phyloP scores from a whole-genome alignment of 441 rosid species.

The Corymbia calophylla region DNA sequence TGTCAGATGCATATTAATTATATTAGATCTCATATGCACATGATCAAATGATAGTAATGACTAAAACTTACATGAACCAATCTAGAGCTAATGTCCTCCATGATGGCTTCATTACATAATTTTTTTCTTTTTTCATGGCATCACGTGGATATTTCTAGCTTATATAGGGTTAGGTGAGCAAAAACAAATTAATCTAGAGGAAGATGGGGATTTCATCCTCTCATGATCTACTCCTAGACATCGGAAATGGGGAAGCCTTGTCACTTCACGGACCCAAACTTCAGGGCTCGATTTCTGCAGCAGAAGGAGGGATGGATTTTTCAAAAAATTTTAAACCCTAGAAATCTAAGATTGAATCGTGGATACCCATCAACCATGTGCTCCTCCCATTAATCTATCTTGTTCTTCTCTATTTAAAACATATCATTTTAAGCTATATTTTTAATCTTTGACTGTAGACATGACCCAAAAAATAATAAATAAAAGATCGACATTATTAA shows the following conservation, averaged over 20 bases:
- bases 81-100: background rate
- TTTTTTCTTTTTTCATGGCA: background rate
- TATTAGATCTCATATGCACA: background rate
- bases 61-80: background rate
- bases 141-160: background rate
- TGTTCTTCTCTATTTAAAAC: background rate
- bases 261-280: background rate
- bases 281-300: background rate
- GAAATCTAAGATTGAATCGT: background rate
- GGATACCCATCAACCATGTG: background rate
- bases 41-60: rapidly evolving
- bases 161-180: background rate
- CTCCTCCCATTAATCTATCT: background rate
- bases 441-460: background rate
- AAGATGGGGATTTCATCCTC: background rate
- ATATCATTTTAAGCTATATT: background rate
- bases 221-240: background rate
- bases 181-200: background rate
- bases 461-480: background rate
- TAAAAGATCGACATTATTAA: background rate
- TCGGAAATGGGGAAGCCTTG: background rate
- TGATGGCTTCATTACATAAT: background rate
- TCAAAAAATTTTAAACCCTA: background rate
- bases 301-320: background rate
- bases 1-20: background rate